Base-by-base conservation (phyloP, 2,329 filamentous ascomycete genomes). In the Alternaria infectoria region DNA sequence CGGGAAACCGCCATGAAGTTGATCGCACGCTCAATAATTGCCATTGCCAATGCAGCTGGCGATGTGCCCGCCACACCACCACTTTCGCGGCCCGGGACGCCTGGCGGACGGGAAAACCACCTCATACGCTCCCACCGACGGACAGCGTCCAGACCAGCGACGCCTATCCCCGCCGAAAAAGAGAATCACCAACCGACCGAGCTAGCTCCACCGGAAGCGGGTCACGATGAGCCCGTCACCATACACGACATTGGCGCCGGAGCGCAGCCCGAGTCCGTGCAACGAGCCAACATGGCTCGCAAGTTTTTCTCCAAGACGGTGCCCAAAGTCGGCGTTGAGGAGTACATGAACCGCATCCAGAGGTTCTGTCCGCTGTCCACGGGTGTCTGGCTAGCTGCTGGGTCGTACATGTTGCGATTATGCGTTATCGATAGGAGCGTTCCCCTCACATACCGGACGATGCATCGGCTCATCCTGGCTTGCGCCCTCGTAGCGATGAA, bases 271-370 rank as follows among this genome's bases (percentile, higher is more conserved):
- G 83, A 93, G 60, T 89, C 90, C 64, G 82, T 93, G 32, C 94
- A 97, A 77, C 91, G 96, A 76, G 90, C 89, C 66, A 91, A 93
- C 68, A 93, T 98, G 68, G 93, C 93, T 17, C 89, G 93, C 70
- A 96, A 96, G 74, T 99, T 99, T 81, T 96, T 96, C 83, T 95
- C 91, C 68, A 97, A 96, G 78, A 88, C 89, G 54, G 89, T 93
- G 15, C 95, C 96, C 19, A 90, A 91, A 11, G 95, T 98, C 69
- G 86, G 89, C 36, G 86, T 97, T 50, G 88, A 91, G 74, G 91
- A 96, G 67, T 99, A 98, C 76, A 87, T 98, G 23, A 85, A 90
- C 73, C 91, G 95, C 15, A 88, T 98, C 62, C 94, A 98, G 81
- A 89, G 89, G 61, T 97, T 91, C 82, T 98, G 95, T 75, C 94